These are phyloP conservation scores for Pichia sp. DNA, from an alignment of 1,139 yeast species.

Conservation along the genomic window DNA sequence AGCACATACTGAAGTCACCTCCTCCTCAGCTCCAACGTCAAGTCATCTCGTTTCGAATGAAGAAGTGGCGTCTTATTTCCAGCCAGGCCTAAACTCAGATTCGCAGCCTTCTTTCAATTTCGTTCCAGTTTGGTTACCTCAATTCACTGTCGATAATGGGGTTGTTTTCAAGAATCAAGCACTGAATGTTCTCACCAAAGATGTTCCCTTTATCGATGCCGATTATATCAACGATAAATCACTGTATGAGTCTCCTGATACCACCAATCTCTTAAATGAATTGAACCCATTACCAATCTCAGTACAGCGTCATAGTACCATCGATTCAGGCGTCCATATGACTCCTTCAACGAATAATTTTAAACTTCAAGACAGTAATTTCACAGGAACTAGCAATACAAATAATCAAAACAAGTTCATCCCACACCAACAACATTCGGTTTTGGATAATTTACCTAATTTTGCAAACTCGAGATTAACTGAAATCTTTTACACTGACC, in stretches of 20 bases:
- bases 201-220: constrained; percentile 47
- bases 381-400: background rate
- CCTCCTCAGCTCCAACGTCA: constrained; percentile 13
- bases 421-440: background rate
- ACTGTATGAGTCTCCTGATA: constrained; percentile 29
- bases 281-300: constrained; percentile 20
- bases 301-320: constrained; percentile 5
- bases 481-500: constrained; percentile 45
- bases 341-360: background rate
- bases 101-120: constrained; percentile 34
- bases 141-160: constrained; percentile 54
- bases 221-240: constrained; percentile 36
- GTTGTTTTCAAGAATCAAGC: constrained; percentile 59
- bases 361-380: background rate
- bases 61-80: constrained; percentile 40
- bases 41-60: constrained; percentile 28
- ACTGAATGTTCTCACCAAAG: constrained; percentile 54
- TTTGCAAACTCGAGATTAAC: constrained; percentile 10
- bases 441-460: constrained; percentile 9
- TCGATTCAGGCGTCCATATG: constrained; percentile 2
- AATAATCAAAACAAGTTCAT: background rate
- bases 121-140: constrained; percentile 51
- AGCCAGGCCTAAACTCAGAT: constrained; percentile 34
- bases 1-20: constrained; percentile 15
- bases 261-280: constrained; percentile 19